Evolutionary conservation across 164 flowering plant genomes (phyloP), one percentile per base, ranked within the genome.

Genomic region (Protea cynaroides): DNA sequence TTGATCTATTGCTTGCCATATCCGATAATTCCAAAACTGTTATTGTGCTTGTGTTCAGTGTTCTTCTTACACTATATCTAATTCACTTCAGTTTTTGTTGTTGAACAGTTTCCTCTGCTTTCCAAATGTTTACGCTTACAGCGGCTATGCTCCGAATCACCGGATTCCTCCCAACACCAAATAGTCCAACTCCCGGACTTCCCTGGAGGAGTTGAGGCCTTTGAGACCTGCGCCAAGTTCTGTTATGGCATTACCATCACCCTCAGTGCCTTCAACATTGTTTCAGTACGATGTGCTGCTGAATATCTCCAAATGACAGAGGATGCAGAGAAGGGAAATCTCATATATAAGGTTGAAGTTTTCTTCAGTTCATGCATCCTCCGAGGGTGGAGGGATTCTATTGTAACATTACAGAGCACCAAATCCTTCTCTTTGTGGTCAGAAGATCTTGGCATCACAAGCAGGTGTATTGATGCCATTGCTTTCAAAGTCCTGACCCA

Each of bases 201-300:
- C 65, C 98, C 98, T 0, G 92, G 97, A 7, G 96, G 97, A 0
- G 63, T 75, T n/a, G 97, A 90, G 25, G 89, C 96, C 25, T 92
- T 95, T 75, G 99, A 95, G 60, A 67, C 82, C 15, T 95, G 99
- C 64, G 97, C 97, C 12, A 95, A 92, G 73, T 95, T 95, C 69
- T 95, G 97, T 61, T 95, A 95, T 65, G 97, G 97, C 36, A 95
- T 95, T 61, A 87, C 95, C 15, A 86, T 95, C 71, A 92, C 96
- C n/a, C 74, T 95, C 64, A 85, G 91, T 67, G 84, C 97, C 67
- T 79, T 79, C 72, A 95, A 92, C 83, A 75, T 95, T 25, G 92
- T 92, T 1, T 65, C 96, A 0, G 83, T 80, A 0, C 74, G 91
- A 25, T 95, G 99, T 55, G 99, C 95, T 0, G 90, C 99, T 0